Evolutionary conservation across 257 asterid species (phyloP), one percentile per base, ranked within the genome.

Genomic region (Penstemon davidsonii): DNA sequence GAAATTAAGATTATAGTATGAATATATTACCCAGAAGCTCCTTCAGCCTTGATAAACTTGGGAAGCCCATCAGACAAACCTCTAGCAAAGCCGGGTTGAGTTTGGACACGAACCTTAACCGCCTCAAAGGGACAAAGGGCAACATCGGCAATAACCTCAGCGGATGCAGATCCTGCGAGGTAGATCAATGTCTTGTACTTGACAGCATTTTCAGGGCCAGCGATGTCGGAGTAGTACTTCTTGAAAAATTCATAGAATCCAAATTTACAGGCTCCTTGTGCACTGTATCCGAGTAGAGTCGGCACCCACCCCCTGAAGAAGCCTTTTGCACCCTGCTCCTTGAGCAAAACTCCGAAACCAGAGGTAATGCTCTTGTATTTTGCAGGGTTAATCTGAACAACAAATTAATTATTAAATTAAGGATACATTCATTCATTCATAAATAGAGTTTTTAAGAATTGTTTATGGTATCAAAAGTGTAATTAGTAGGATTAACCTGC

Each of bases 91-190:
- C 89, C 86, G 5, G 86, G 89, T 57, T 84, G 86, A 38, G 89
- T 84, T 38, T 84, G 89, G 43, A 84, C 89, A 3, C 89, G 85
- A 69, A 84, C 83, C 73, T 84, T 84, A n/a, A 84, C 86, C 0
- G 89, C 86, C 72, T 84, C 89, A 9, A 84, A 71, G 3, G 89
- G 89, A 59, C 85, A 84, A 25, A 84, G 84, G 5, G 85, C 86
- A 69, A 84, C 59, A 77, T 63, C 86, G 44, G 89, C 89, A 72
- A 84, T 81, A 8, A 84, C 63, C 47, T 84, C 89, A 15, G 86
- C 86, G 4, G 89, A 84, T 5, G 86, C 86, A n/a, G 89, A 79
- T 37, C 89, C 89, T 3, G 85, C 89, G 13, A 84, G 84, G 53
- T 71, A 81, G 64, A 84, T 76, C 75, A 84, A 50, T 4, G 86